A percentile compares a stretch with the other conserved stretches of the same genome.
Conservation (phyloP, 768 basidiomycete species). For the Xerocomellus dryophilus region DNA sequence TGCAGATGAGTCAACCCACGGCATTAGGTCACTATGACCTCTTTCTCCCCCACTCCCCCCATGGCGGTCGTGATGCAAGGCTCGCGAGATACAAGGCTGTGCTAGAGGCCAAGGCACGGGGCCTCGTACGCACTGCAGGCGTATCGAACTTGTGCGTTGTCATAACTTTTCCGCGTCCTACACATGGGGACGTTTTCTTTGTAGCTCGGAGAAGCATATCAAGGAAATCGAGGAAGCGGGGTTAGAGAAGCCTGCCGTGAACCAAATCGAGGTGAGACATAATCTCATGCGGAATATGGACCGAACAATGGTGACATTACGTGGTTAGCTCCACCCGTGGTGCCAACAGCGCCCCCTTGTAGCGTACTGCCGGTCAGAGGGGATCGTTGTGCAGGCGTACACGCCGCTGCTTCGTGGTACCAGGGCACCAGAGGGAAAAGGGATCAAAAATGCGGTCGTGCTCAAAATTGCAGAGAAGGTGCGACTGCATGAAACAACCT, state of each 20-base stretch:
- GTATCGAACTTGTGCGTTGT: slow-evolving; percentile 47
- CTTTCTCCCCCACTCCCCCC: slow-evolving; percentile 45
- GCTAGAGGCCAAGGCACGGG: slow-evolving; percentile 31
- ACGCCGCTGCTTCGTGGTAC: slow-evolving; percentile 62
- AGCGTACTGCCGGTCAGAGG: slow-evolving; percentile 58
- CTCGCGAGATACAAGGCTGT: slow-evolving; percentile 42
- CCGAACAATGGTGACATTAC: background rate
- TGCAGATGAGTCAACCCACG: background rate
- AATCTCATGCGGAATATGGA: background rate
- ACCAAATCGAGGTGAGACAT: slow-evolving; percentile 26
- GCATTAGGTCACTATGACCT: slow-evolving; percentile 44
- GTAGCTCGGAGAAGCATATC: slow-evolving; percentile 28
- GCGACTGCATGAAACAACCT: background rate
- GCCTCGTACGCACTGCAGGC: slow-evolving; percentile 40
- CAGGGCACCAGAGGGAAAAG: slow-evolving; percentile 13
- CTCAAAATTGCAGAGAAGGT: slow-evolving; percentile 57
- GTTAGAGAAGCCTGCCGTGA: slow-evolving; percentile 29
- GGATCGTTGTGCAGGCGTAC: slow-evolving; percentile 68
- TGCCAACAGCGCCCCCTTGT: slow-evolving; percentile 79
- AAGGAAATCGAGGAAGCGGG: slow-evolving; percentile 25
- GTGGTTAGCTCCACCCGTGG: slow-evolving; percentile 63
- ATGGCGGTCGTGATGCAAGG: slow-evolving; percentile 37
- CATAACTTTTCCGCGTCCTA: background rate
- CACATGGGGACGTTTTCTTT: background rate
- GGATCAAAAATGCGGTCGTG: slow-evolving; percentile 51